Evolutionary conservation across 2,329 filamentous ascomycete genomes (phyloP), one percentile per base, ranked within the genome.

Genomic region (Colletotrichum sp.): DNA sequence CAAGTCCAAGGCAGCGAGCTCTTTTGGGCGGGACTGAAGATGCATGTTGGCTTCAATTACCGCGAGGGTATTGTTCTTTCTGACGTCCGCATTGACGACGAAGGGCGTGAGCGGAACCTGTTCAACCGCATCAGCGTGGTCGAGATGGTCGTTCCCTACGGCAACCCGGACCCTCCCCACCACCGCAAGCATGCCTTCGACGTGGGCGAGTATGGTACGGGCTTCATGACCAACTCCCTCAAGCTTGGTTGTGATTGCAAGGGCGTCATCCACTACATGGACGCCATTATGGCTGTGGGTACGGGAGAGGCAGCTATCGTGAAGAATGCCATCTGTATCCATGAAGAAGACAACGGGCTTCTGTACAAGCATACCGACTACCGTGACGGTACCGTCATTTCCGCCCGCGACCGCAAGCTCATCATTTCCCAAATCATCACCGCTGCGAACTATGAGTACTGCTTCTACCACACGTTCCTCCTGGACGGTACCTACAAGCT

Each of bases 351-450:
- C 78, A 90, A 91, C 3, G 93, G 93, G 4, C 94, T 95, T 68
- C 85, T 95, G 4, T 95, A 94, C 88, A 95, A 95, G 83, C 92
- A 94, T 83, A 94, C 92, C 21, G 93, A 95, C 81, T 95, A 94
- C 88, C 91, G 93, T 57, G 93, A 95, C 79, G 91, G 93, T 60
- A 93, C 90, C 4, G 88, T 91, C 57, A 92, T 94, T 13, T 92
- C 94, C 6, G 94, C 93, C 7, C 91, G 93, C 48, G 93, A 91
- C n/a, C 91, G 93, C 70, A 95, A 94, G 81, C 88, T 95, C 66
- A 88, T 95, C 81, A 90, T 95, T 81, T 93, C 92, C 34, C 93
- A 95, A 75, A 91, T 94, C 81, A 94, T 95, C 86, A 95, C 93
- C 0, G 93, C 93, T 3, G 93, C 93, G 28, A 95, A 95, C 85